Evolutionary conservation across 2,329 filamentous ascomycete species (phyloP).

Genomic region (Stromatinia cepivora): DNA sequence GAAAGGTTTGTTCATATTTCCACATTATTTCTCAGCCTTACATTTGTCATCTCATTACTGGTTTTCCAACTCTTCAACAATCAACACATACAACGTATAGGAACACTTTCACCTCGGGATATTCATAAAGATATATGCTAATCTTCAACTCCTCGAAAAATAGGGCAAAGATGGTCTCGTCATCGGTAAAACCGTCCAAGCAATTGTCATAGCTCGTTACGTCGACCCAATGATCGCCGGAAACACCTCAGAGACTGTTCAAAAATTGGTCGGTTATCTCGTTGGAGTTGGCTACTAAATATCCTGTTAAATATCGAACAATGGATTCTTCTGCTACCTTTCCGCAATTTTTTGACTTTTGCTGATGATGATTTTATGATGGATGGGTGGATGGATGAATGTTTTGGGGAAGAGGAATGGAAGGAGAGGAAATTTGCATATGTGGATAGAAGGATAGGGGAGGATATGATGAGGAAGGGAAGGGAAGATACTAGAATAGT

Average conservation of each 20-base stretch:
- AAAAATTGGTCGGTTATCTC: slow-evolving; percentile 85
- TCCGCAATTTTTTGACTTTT: not conserved
- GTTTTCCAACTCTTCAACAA: not conserved
- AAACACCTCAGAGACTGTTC: slow-evolving; percentile 75
- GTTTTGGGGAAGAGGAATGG: not conserved
- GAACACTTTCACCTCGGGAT: not conserved
- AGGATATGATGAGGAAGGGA: not conserved
- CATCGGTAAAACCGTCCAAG: slow-evolving; percentile 83
- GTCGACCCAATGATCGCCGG: slow-evolving; percentile 70
- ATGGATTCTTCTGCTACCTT: slow-evolving; percentile 3
- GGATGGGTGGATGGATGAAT: not conserved
- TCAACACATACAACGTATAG: not conserved
- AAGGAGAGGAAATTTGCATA: not conserved
- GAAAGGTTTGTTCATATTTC: slow-evolving; percentile 64
- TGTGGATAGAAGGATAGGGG: not conserved
- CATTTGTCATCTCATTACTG: not conserved
- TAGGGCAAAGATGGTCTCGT: slow-evolving; percentile 79
- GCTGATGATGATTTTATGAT: slow-evolving; percentile 1
- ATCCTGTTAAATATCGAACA: slow-evolving; percentile 30
- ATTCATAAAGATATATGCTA: not conserved
- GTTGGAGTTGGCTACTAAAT: slow-evolving; percentile 66
- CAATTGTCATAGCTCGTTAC: slow-evolving; percentile 88
- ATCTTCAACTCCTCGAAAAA: slow-evolving; percentile 5
- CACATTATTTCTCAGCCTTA: not conserved
- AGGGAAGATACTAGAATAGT: slow-evolving; percentile 18